Evolutionary conservation across 345 rosid genomes (phyloP), one percentile per base, ranked within the genome.

Genomic region (Draba incana): DNA sequence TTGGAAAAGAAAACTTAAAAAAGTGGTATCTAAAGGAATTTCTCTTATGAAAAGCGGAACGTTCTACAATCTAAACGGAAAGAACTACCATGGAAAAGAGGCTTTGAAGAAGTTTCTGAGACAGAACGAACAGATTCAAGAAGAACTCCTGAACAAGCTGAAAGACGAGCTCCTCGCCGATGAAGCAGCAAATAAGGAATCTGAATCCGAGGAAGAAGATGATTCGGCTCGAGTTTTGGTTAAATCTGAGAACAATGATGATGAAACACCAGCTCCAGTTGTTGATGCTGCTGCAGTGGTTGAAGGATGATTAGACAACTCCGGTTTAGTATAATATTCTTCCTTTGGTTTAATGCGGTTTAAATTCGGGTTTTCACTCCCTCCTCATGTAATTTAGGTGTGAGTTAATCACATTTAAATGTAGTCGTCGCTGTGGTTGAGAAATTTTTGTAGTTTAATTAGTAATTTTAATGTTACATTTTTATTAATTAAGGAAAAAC

Each of bases 21-120:
- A 20, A 20, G 20, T 20, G 20, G 20, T 20, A 20, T 20, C 20
- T n/a, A n/a, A n/a, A n/a, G n/a, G n/a, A n/a, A n/a, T n/a, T n/a
- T n/a, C n/a, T n/a, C n/a, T n/a, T n/a, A n/a, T n/a, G n/a, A n/a
- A n/a, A 70, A 78, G 81, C 28, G 93, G 81, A 38, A 20, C 91
- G 16, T 80, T 69, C 75, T 86, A 68, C 64, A 44, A 74, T 62
- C 82, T 74, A 33, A 79, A 84, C 31, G 90, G 71, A 38, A 67
- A 75, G 64, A 84, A 24, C 49, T 75, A 83, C 82, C 90, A 63
- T 57, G 99, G 99, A n/a, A 88, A 81, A 86, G 99, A 92, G 25
- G 87, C 88, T 30, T 52, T 95, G 13, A 92, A 81, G 81, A 64
- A n/a, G 31, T 92, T 75, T 48, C 72, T 95, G 37, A 71, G 62